Conservation (phyloP, 805 yeast genomes). For the Candida ipomoeae region DNA sequence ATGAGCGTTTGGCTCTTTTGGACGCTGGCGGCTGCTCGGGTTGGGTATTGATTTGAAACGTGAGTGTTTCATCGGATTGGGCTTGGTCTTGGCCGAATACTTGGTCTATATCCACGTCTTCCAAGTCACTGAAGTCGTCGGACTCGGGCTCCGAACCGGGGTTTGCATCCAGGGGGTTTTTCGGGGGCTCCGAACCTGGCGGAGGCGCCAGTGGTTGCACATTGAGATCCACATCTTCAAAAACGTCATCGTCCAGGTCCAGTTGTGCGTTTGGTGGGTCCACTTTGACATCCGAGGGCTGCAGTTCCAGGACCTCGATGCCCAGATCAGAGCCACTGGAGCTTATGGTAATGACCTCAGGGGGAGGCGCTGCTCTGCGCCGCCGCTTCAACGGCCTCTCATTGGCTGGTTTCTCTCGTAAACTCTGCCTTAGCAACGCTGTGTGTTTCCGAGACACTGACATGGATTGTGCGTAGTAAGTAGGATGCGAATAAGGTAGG, state of each 20-base stretch:
- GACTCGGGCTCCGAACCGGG: conserved; percentile 21
- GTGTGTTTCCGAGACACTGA: conserved; percentile 11
- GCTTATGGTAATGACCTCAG: conserved; percentile 8
- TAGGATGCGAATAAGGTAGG: too few species aligned
- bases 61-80: conserved; percentile 11
- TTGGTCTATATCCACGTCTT: conserved; percentile 26
- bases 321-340: conserved; percentile 10
- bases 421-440: conserved; percentile 13
- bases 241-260: too few species aligned
- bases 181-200: background rate
- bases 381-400: conserved; percentile 9
- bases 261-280: too few species aligned
- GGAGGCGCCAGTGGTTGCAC: background rate
- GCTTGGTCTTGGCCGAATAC: conserved; percentile 4
- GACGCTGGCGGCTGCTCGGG: conserved; percentile 11
- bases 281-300: too few species aligned
- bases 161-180: background rate
- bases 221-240: conserved; percentile 21
- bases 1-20: conserved; percentile 22
- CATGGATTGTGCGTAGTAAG: conserved; percentile 1
- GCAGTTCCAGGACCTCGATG: background rate
- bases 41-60: conserved; percentile 12
- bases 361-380: conserved; percentile 1
- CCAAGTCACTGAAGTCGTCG: conserved; percentile 31
- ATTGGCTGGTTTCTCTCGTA: background rate